A percentile compares a stretch with the other conserved stretches of the same genome.
Evolutionary conservation across 2,329 filamentous ascomycete species (phyloP).

Genomic region (Alternaria viburni): DNA sequence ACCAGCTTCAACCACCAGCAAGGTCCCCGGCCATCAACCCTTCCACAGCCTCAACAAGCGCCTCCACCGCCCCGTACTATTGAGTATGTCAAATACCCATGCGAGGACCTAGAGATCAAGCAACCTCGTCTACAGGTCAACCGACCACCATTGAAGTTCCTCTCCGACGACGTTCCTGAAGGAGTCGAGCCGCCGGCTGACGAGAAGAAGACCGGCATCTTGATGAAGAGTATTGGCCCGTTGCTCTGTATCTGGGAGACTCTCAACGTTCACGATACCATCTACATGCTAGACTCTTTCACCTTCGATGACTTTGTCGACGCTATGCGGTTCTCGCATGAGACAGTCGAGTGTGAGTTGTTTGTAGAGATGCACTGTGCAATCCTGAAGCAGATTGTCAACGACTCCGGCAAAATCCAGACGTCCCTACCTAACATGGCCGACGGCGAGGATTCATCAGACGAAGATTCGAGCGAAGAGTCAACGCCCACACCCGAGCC

Average conservation of each 20-base stretch:
- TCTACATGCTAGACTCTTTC: conserved; percentile 93
- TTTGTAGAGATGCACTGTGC: conserved; percentile 92
- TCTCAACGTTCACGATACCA: conserved; percentile 95
- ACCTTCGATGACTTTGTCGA: conserved; percentile 97
- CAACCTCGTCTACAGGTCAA: conserved; percentile 67
- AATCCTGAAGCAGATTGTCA: conserved; percentile 84
- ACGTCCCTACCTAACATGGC: conserved; percentile 76
- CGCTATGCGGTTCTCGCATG: conserved; percentile 78
- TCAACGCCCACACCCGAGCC: conserved; percentile 64
- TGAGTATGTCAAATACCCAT: conserved; percentile 85
- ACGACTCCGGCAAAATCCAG: conserved; percentile 78
- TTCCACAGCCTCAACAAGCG: conserved; percentile 53
- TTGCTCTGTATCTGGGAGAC: conserved; percentile 95
- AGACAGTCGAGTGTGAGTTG: conserved; percentile 78
- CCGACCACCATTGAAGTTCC: conserved; percentile 78
- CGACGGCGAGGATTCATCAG: conserved; percentile 43
- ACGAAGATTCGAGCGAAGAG: conserved; percentile 60
- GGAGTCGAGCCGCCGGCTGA: conserved; percentile 46
- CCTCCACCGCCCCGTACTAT: conserved; percentile 56
- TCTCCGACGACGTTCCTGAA: conserved; percentile 66
- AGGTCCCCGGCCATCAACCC: conserved; percentile 44
- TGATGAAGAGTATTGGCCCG: conserved; percentile 84
- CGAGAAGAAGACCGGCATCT: conserved; percentile 61
- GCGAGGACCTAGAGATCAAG: conserved; percentile 87
- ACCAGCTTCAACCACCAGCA: conserved; percentile 54